Conservation (phyloP, 768 basidiomycete species). For the Kondoa malvinella region DNA sequence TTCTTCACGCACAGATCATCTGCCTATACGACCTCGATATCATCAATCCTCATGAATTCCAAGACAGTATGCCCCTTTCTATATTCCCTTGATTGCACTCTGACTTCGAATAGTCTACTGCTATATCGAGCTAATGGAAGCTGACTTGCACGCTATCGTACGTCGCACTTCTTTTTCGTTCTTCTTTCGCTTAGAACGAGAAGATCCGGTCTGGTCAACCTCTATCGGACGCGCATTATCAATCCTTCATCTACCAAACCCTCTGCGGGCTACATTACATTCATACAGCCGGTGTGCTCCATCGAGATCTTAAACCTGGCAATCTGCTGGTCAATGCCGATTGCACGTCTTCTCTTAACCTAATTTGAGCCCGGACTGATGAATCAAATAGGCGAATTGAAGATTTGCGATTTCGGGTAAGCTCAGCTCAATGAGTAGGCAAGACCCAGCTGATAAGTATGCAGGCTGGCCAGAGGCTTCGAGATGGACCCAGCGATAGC, state of each 20-base stretch:
- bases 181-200: neutral
- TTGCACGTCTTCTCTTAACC: constrained; percentile 38
- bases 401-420: constrained; percentile 90
- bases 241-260: constrained; percentile 91
- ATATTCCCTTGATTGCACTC: neutral
- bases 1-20: constrained; percentile 76
- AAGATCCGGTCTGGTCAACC: constrained; percentile 38
- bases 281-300: constrained; percentile 37
- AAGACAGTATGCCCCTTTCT: constrained; percentile 64
- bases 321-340: constrained; percentile 64
- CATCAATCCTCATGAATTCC: constrained; percentile 77
- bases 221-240: constrained; percentile 37
- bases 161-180: neutral
- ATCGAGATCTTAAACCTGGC: constrained; percentile 38
- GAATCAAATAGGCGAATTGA: constrained; percentile 43
- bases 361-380: constrained; percentile 1
- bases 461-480: constrained; percentile 41
- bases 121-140: constrained; percentile 98
- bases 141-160: constrained; percentile 95
- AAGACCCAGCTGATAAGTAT: neutral
- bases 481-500: constrained; percentile 22
- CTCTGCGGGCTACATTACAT: constrained; percentile 65
- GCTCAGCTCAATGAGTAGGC: neutral
- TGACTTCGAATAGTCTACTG: constrained; percentile 26
- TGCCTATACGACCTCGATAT: constrained; percentile 91